phyloP scores from a whole-genome alignment of 148 eudicot species.

The Cornus kousa region DNA sequence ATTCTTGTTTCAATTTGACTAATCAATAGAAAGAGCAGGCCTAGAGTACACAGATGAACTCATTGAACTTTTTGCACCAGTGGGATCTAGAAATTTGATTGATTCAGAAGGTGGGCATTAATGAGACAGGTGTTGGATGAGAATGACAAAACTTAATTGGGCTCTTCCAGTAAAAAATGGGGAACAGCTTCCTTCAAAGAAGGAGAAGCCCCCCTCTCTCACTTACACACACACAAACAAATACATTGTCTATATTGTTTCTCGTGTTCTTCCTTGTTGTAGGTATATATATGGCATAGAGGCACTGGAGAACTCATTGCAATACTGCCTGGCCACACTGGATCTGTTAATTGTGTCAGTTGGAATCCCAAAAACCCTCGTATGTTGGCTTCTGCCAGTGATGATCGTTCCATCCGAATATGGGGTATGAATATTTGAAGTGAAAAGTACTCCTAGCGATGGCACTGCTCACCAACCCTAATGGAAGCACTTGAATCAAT shows the following conservation, averaged over 20 bases:
- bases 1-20: too few relatives aligned
- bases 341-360: constrained; percentile 78
- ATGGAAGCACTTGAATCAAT: constrained; percentile 26
- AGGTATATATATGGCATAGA: constrained; percentile 96
- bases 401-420: constrained; percentile 76
- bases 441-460: constrained; percentile 21
- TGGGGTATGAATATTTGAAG: constrained; percentile 65
- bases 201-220: not conserved
- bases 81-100: not conserved
- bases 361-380: constrained; percentile 83
- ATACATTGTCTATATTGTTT: not conserved
- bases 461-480: constrained; percentile 29
- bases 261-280: not conserved
- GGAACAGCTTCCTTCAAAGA: not conserved
- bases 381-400: constrained; percentile 90
- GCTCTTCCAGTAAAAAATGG: too few relatives aligned
- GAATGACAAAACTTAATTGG: not conserved
- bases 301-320: constrained; percentile 58
- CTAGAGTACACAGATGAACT: too few relatives aligned
- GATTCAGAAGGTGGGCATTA: not conserved
- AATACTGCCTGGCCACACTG: constrained; percentile 74
- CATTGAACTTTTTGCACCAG: too few relatives aligned
- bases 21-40: too few relatives aligned
- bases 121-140: not conserved
- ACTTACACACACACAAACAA: not conserved